Base-by-base conservation (phyloP, 1,284 basidiomycete species). In the Cryptococcus sp. region DNA sequence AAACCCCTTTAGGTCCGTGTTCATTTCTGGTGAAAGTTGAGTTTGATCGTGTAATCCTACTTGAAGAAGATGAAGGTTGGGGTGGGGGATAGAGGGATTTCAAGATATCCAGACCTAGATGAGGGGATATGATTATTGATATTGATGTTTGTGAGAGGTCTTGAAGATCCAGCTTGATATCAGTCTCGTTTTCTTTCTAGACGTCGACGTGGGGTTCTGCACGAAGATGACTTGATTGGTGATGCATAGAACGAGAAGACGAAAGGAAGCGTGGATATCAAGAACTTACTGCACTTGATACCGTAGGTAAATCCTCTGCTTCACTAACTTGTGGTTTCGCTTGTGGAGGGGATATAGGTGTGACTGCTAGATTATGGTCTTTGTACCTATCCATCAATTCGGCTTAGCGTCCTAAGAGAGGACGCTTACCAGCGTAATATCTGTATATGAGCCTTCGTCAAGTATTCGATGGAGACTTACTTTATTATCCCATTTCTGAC, bases 61-160 rank as follows among this genome's bases (percentile, higher is more conserved):
- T 19, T 7, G n/a, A 19, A 24, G 50, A 42, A n/a, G n/a, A n/a
- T n/a, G n/a, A n/a, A n/a, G n/a, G n/a, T n/a, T n/a, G n/a, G 28
- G 5, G 5, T 28, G 4, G 5, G 46, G 89, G 76, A 85, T 88
- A 69, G 22, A 67, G 52, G 22, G 53, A 49, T 60, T 71, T 45
- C 41, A 74, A 63, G 47, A 74, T 61, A 3, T 49, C 41, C 18
- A 69, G 47, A 21, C 62, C 64, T 34, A 85, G 83, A 74, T 82
- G 82, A 21, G 86, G 80, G 46, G 84, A 82, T 4, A 88, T 90
- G 65, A 92, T 81, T 56, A 91, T 82, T 61, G 85, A 87, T 54
- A 92, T 78, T 10, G 86, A 85, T 0, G 89, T 92, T 56, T 83
- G 76, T 2, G 78, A 67, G 2, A 88, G 86, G 39, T 76, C 75